Evolutionary conservation across 73 alveolate genomes (phyloP).

Genomic region (Uronychia setigera): DNA sequence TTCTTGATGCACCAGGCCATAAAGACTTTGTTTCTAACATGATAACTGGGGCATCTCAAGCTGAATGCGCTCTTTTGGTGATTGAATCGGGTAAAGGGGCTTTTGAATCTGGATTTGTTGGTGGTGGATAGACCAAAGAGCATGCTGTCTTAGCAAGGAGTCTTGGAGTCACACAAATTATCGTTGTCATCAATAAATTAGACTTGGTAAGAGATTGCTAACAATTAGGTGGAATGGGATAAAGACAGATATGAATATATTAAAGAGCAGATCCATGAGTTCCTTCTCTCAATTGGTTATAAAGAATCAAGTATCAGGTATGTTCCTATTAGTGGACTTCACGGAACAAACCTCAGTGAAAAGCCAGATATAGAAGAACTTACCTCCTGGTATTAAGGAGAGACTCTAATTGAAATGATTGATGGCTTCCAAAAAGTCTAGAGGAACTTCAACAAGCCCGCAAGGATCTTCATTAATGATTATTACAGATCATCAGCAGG

Average conservation of each 20-base stretch:
- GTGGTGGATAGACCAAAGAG: constrained; percentile 94
- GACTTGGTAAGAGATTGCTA: constrained; percentile 45
- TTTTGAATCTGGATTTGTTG: constrained; percentile 87
- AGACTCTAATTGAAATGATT: constrained; percentile 67
- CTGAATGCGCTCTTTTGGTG: constrained; percentile 94
- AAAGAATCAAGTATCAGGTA: constrained; percentile 60
- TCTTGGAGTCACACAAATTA: constrained; percentile 79
- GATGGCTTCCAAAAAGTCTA: constrained; percentile 73
- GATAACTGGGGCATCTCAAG: constrained; percentile 97
- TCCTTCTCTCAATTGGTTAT: constrained; percentile 63
- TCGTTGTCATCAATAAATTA: constrained; percentile 84
- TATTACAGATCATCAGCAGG: constrained; percentile 45
- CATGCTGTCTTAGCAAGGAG: constrained; percentile 93
- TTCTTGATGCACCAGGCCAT: constrained; percentile 99
- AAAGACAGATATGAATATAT: constrained; percentile 75
- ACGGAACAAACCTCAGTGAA: constrained; percentile 82
- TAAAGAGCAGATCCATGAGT: constrained; percentile 36
- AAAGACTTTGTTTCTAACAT: constrained; percentile 97
- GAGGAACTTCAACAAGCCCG: constrained; percentile 75
- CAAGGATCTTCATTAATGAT: constrained; percentile 75
- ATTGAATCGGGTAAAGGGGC: constrained; percentile 75
- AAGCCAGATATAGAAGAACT: constrained; percentile 46
- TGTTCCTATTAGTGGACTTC: constrained; percentile 85
- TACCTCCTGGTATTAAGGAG: constrained; percentile 78
- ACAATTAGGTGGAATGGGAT: constrained; percentile 64